Evolutionary conservation across 139 green algal species (phyloP), one percentile per base, ranked within the genome.

Genomic region (Picochlorum sp.): DNA sequence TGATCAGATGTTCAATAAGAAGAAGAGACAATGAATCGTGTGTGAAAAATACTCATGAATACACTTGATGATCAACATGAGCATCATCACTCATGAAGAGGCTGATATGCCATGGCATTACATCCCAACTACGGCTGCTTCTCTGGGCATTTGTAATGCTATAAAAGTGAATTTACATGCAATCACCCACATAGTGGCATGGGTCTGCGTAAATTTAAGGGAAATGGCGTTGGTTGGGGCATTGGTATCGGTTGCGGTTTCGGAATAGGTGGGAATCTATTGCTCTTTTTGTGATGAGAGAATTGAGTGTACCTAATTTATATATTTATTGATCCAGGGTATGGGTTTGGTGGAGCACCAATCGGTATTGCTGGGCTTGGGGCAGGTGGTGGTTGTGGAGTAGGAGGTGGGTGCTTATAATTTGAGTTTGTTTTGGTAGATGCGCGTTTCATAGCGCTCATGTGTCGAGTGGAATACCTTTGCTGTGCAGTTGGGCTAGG

Each of bases 341-440:
- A 62, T 51, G 68, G 68, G 24, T 75, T 75, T 75, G 68, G 68
- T 45, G 68, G 68, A 14, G 61, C 61, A 21, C 61, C 61, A 23
- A 30, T 75, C 2, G 68, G 68, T 4, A 44, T 75, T 16, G 58
- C 60, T 2, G 61, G 68, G 3, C 50, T 75, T 23, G 60, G 61
- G 11, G 45, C 24, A 16, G 68, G 68, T 50, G 68, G 68, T 55
- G 65, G 65, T 38, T 75, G 68, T 58, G 68, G 68, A 31, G 50
- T 70, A 45, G 60, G 58, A 31, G 51, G 51, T 59, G 23, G 10
- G 47, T 55, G 47, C 11, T 55, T 55, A 15, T 18, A 1, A 16
- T 55, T 55, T 18, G 11, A 55, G 8, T 0, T 20, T 55, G n/a
- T 55, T 55, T 55, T 55, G 18, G n/a, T 23, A 55, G 28, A 30